phyloP scores from a whole-genome alignment of 2,329 filamentous ascomycete genomes.

The Venturia effusa region DNA sequence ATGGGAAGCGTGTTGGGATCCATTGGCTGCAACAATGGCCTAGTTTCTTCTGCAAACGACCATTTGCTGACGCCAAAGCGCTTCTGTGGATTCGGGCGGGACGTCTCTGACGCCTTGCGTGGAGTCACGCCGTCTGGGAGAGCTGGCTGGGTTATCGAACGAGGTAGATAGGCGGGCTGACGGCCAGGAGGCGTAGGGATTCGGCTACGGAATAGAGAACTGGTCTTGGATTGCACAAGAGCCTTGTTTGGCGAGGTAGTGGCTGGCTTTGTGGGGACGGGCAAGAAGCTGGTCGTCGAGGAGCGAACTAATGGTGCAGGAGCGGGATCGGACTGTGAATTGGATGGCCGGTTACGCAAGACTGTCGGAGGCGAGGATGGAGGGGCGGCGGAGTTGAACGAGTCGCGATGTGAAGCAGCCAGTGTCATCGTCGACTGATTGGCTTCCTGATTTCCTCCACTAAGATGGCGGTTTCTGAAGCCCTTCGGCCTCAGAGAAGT shows the following conservation, averaged over 20 bases:
- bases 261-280: slow-evolving; percentile 1
- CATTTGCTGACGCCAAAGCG: slow-evolving; percentile 1
- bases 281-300: slow-evolving; percentile 1
- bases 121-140: neutral
- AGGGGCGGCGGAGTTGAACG: neutral
- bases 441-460: neutral
- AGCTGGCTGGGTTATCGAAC: neutral
- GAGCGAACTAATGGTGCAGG: neutral
- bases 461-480: neutral
- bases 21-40: neutral
- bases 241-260: neutral
- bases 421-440: neutral
- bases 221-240: neutral
- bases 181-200: neutral
- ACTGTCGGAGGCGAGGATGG: neutral
- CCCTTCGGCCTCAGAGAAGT: neutral
- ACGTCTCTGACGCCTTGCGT: neutral
- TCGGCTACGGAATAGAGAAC: neutral
- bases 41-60: neutral
- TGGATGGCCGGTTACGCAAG: neutral
- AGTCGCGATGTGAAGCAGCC: neutral
- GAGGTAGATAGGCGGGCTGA: neutral
- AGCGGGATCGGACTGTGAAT: neutral
- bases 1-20: neutral
- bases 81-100: neutral